These are phyloP conservation scores for Noccaea bulbosa DNA, from an alignment of 345 rosid genomes.

Conservation along the genomic window DNA sequence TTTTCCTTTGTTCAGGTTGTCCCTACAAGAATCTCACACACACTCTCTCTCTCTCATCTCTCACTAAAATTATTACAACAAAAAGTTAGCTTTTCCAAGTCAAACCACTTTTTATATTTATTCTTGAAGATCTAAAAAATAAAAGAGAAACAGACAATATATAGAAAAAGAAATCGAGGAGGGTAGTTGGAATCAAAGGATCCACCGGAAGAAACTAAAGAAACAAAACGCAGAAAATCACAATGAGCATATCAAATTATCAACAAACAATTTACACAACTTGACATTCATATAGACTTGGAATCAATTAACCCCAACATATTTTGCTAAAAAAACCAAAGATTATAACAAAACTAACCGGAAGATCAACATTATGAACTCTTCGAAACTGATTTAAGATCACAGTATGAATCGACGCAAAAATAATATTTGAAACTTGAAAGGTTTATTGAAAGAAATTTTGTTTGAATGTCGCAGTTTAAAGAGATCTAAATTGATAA, in stretches of 20 bases:
- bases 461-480: not conserved
- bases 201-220: slow-evolving; percentile 10
- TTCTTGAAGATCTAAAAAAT: slow-evolving; percentile 18
- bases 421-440: not conserved
- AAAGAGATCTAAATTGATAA: not conserved
- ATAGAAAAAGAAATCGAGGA: slow-evolving; percentile 1
- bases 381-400: slow-evolving; percentile 7
- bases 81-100: slow-evolving; percentile 21
- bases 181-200: slow-evolving; percentile 12
- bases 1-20: not conserved
- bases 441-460: not conserved
- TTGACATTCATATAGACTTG: not conserved
- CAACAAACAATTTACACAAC: slow-evolving; percentile 3
- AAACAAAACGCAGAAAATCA: slow-evolving; percentile 1
- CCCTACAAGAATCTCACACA: not conserved
- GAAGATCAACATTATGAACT: slow-evolving; percentile 11
- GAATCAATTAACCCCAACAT: not conserved
- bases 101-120: slow-evolving; percentile 19
- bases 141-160: slow-evolving; percentile 9
- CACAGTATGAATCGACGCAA: not conserved
- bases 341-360: not conserved
- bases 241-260: not conserved
- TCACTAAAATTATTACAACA: slow-evolving; percentile 10
- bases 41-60: not conserved
- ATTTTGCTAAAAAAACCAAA: not conserved